Evolutionary conservation across 1,284 basidiomycete species (phyloP), one percentile per base, ranked within the genome.

Genomic region (Inonotus obliquus): DNA sequence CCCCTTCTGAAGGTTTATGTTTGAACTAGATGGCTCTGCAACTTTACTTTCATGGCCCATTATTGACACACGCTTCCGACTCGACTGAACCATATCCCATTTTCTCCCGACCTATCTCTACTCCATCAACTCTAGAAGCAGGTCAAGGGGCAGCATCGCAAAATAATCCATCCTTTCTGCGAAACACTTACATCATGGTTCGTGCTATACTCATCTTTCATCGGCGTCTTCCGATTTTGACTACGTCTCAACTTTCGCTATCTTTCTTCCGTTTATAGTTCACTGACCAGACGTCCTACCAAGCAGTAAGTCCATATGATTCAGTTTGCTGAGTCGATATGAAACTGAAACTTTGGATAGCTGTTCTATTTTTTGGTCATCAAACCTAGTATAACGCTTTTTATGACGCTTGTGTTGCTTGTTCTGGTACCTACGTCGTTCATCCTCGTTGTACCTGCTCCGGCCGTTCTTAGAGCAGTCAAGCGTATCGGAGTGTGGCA

Each of bases 351-450:
- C 32, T 23, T 25, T 49, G 48, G 7, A 21, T 25, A 59, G 57
- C 77, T 92, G 4, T 91, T 92, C 76, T 92, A 92, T 72, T 92
- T 92, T 73, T 79, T 92, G 61, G 86, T 92, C 60, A 85, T 92
- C 76, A 92, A 92, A 72, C 87, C 90, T 1, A 79, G 82, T 41
- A 87, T 92, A 70, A 90, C 89, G 2, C 71, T 92, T n/a, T 74
- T 87, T 19, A 74, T 91, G 32, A 80, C 81, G 4, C 69, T 89
- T 14, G 67, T 76, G 14, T 70, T 90, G 51, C 41, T 88, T 19
- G 72, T 82, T 14, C 64, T 88, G 59, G 80, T 83, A n/a, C 75
- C 89, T 0, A 77, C 87, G 3, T 74, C 81, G 21, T 74, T 88
- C 9, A 72, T 79, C 25, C 75, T 89, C 4, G 69, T 91, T 2